Percentiles rank a stretch among this genome's conserved stretches.
Evolutionary conservation across 257 asterid species (phyloP).

Genomic region (Avicennia marina): DNA sequence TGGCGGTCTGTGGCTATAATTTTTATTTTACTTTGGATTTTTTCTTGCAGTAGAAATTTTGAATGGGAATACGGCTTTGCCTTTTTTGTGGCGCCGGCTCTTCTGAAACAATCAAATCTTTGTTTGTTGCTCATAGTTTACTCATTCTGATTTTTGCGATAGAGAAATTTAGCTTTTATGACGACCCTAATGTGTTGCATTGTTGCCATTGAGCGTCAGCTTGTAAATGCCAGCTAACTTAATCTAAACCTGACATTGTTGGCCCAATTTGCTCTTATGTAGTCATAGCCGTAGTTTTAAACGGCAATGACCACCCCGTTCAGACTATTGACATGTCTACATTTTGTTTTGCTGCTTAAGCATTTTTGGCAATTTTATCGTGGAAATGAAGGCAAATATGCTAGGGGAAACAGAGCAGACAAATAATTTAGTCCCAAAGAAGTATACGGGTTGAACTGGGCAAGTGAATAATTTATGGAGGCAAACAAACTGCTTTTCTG

Average conservation of each 20-base stretch:
- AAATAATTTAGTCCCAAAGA: not conserved
- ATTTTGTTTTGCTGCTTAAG: not conserved
- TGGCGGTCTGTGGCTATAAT: not conserved
- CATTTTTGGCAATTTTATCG: not conserved
- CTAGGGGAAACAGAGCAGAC: not conserved
- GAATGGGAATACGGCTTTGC: not conserved
- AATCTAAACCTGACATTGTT: not conserved
- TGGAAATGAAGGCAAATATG: not conserved
- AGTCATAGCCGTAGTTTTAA: too few species aligned
- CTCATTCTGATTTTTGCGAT: not conserved
- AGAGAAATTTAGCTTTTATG: not conserved
- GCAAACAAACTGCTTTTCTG: not conserved
- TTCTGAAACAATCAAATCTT: not conserved
- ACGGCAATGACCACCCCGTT: too few species aligned
- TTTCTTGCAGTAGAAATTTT: not conserved
- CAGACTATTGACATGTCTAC: not conserved
- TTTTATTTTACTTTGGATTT: not conserved
- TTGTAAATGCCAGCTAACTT: not conserved
- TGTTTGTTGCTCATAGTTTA: not conserved
- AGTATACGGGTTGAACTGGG: not conserved
- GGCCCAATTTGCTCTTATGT: not conserved
- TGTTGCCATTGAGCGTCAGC: not conserved
- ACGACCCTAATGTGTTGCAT: not conserved
- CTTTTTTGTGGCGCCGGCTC: slow-evolving; percentile 5
- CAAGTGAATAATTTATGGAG: not conserved